Base-by-base conservation (phyloP, 441 rosid genomes). In the Bocquillonia castaneifolia region DNA sequence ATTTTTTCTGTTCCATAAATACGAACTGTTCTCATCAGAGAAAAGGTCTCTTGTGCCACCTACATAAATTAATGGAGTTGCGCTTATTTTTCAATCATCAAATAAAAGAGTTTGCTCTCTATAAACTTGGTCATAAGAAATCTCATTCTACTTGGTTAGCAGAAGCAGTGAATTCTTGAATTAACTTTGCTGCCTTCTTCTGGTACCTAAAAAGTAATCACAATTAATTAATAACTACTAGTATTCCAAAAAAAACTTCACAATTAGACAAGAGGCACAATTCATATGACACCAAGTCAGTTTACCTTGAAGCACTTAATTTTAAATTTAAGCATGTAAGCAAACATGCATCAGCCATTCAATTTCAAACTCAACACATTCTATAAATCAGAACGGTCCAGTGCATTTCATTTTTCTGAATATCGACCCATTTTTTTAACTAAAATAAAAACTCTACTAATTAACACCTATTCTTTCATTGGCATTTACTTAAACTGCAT, bases 41-140 rank as follows among this genome's bases (percentile, higher is more conserved):
- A 93, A 70, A 91, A 81, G 67, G 98, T 88, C 91, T 93, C 98
- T 81, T 93, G 98, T 56, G 97, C 95, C 34, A 93, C 96, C 98
- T 93, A 76, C 68, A 67, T 52, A 52, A 74, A 63, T 72, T 44
- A 68, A 20, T 36, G 20, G 15, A 63, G 39, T 64, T 52, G 62
- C 61, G 62, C 55, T 47, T 28, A 59, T 39, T 0, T 28, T 22
- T 25, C 0, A 67, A 62, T 59, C 25, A 69, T 59, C 53, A 61
- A 45, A 70, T 50, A 62, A 60, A 20, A 68, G 39, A 39, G 32
- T 52, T 25, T 71, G 9, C 53, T 22, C 26, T 47, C 39, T 28
- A 48, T 48, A 13, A 67, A 26, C 71, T 42, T 69, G 70, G 31
- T 69, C 42, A 65, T 66, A 59, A 76, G 20, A 63, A 25, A 26